phyloP scores from a whole-genome alignment of 2,329 filamentous ascomycete species.

The Aquanectria penicillioides region DNA sequence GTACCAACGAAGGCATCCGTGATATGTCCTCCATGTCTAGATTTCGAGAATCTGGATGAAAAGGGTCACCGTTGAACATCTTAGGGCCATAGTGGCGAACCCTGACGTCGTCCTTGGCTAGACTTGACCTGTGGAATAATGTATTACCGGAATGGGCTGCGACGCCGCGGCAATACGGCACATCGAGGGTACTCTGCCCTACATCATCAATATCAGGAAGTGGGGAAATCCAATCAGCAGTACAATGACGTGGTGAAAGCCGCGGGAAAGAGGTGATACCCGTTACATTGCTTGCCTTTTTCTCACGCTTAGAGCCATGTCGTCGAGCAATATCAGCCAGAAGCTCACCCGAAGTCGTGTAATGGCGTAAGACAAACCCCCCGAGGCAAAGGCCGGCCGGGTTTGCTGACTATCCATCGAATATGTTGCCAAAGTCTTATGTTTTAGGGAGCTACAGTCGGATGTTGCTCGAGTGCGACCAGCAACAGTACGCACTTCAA shows the following conservation, averaged over 20 bases:
- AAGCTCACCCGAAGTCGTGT: slow-evolving; percentile 31
- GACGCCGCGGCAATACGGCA: slow-evolving; percentile 43
- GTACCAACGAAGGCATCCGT: slow-evolving; percentile 2
- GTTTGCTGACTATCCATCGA: slow-evolving; percentile 28
- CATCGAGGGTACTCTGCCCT: slow-evolving; percentile 7
- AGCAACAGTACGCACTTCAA: background rate
- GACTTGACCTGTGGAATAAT: too few species aligned
- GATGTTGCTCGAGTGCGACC: slow-evolving; percentile 30
- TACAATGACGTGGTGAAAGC: slow-evolving; percentile 45
- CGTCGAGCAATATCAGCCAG: slow-evolving; percentile 32
- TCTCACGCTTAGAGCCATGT: slow-evolving; percentile 25
- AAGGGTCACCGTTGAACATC: slow-evolving; percentile 39
- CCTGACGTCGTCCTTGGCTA: too few species aligned
- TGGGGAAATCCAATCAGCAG: slow-evolving; percentile 45
- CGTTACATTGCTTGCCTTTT: slow-evolving; percentile 31
- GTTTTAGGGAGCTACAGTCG: slow-evolving; percentile 32
- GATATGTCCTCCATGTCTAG: slow-evolving; percentile 4
- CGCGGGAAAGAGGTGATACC: slow-evolving; percentile 49
- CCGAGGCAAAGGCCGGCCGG: slow-evolving; percentile 8
- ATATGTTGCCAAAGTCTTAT: slow-evolving; percentile 17
- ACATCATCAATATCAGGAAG: slow-evolving; percentile 30
- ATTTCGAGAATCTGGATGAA: slow-evolving; percentile 20
- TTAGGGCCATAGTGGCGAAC: slow-evolving; percentile 24
- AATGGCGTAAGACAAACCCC: slow-evolving; percentile 36
- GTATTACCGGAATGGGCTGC: slow-evolving; percentile 42